Evolutionary conservation across 129 eudicot genomes (phyloP).

Genomic region (Ambrosia trifida): DNA sequence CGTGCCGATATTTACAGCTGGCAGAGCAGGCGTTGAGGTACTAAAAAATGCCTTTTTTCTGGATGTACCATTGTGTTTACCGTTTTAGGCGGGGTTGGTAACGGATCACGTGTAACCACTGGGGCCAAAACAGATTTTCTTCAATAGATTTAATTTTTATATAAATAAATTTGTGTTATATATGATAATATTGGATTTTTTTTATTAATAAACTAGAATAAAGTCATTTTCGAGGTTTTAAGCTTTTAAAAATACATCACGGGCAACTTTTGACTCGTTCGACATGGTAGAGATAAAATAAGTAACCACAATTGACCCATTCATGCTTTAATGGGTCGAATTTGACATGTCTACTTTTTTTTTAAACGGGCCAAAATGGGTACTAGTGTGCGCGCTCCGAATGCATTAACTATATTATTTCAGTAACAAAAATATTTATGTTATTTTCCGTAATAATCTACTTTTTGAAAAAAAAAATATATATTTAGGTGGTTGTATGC

Average conservation of each 20-base stretch:
- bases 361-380: neutral
- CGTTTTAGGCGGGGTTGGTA: neutral
- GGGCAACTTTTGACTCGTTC: neutral
- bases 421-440: too few species aligned
- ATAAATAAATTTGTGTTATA: neutral
- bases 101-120: neutral
- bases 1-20: constrained; percentile 35
- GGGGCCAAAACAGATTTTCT: neutral
- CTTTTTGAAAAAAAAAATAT: too few species aligned
- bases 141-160: neutral
- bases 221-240: neutral
- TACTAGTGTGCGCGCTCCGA: neutral
- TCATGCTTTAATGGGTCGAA: neutral
- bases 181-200: neutral
- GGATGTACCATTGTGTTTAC: neutral
- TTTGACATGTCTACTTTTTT: neutral
- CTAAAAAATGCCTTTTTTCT: neutral
- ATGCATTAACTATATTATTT: neutral
- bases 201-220: neutral
- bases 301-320: neutral
- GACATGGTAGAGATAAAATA: neutral
- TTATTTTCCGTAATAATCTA: neutral
- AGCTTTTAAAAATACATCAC: neutral
- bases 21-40: constrained; percentile 47
- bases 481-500: too few species aligned